Percentiles rank a stretch among this genome's conserved stretches.
These are phyloP conservation scores for Ophiostoma novo-ulmi DNA, from an alignment of 2,329 filamentous ascomycete genomes.

Conservation along the genomic window DNA sequence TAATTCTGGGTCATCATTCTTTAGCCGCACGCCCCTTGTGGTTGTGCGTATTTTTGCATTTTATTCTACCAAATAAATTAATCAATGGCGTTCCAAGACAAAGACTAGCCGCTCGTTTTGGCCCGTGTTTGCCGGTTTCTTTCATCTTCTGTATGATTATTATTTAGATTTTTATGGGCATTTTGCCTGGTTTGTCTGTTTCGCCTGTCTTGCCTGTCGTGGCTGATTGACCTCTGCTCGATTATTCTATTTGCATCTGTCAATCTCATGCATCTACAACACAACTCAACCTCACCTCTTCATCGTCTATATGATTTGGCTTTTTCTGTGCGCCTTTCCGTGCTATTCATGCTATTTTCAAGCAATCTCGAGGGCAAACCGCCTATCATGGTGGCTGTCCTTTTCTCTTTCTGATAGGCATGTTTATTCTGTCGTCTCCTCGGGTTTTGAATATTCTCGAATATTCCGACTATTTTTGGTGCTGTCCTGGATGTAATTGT, in stretches of 20 bases:
- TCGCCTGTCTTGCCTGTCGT: neutral
- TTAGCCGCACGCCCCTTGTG: neutral
- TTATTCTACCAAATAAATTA: neutral
- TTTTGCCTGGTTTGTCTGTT: neutral
- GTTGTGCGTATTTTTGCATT: too few species aligned
- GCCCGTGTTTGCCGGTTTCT: neutral
- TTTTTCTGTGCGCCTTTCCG: neutral
- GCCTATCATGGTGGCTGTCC: neutral
- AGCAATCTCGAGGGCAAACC: neutral
- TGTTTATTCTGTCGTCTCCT: neutral
- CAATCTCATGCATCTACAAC: constrained; percentile 5
- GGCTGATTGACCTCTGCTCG: too few species aligned
- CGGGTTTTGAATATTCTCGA: neutral
- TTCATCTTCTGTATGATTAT: neutral
- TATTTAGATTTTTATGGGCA: too few species aligned
- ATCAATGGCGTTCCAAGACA: neutral
- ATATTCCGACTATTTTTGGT: too few species aligned
- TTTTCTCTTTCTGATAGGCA: neutral
- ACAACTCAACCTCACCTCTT: constrained; percentile 8
- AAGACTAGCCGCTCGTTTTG: neutral
- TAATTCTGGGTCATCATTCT: neutral
- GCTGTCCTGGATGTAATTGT: neutral
- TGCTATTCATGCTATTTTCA: neutral
- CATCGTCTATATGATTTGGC: neutral
- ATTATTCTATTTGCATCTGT: constrained; percentile 1